These are phyloP conservation scores for Chlorella sp. DNA, from an alignment of 139 green algal genomes.

Conservation along the genomic window DNA sequence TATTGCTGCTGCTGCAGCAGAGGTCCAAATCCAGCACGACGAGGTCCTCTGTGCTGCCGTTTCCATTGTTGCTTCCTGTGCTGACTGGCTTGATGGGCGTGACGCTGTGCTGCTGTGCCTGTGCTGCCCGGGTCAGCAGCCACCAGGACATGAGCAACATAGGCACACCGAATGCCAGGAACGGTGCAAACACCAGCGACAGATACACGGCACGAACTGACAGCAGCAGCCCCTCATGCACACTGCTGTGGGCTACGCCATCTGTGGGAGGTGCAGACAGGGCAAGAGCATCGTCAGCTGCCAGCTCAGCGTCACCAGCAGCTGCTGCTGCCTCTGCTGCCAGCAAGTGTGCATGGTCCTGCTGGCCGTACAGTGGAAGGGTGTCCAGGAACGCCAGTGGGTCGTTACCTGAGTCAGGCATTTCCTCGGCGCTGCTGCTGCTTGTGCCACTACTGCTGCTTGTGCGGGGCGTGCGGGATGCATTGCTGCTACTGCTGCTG, in stretches of 20 bases:
- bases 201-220: conserved; percentile 39
- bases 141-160: conserved; percentile 46
- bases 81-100: background rate
- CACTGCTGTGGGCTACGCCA: background rate
- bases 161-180: conserved; percentile 46
- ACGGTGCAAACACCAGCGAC: conserved; percentile 54
- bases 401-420: too few species aligned
- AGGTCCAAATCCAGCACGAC: too few species aligned
- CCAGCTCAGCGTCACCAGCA: background rate
- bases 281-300: background rate
- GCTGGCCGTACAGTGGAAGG: background rate
- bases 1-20: too few species aligned
- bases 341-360: background rate
- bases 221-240: conserved; percentile 12
- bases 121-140: background rate
- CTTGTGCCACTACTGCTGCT: too few species aligned
- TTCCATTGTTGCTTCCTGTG: background rate
- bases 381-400: too few species aligned
- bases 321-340: background rate
- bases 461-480: too few species aligned
- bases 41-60: background rate
- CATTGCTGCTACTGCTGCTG: too few species aligned
- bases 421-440: too few species aligned
- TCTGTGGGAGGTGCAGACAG: background rate
- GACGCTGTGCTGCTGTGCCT: background rate